phyloP scores from a whole-genome alignment of 768 basidiomycete species.

The Suillus weaverae region DNA sequence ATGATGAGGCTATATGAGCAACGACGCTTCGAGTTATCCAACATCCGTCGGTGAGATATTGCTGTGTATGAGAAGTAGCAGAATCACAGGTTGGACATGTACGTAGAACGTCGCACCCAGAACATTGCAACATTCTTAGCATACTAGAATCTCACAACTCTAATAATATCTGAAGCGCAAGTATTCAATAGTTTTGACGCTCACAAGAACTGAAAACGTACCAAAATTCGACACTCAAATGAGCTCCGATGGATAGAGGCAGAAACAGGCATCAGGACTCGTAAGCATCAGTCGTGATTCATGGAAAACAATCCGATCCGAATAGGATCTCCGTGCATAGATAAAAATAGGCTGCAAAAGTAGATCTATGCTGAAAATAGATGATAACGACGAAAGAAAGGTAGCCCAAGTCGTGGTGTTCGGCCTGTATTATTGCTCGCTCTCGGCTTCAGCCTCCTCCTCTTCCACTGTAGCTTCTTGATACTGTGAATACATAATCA shows the following conservation, averaged over 20 bases:
- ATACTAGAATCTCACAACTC: not conserved
- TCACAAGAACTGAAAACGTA: not conserved
- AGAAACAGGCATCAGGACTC: not conserved
- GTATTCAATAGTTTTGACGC: not conserved
- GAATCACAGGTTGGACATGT: not conserved
- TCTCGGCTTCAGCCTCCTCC: constrained; percentile 32
- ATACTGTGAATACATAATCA: constrained; percentile 40
- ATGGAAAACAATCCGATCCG: not conserved
- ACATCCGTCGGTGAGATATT: not conserved
- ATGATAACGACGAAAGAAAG: not conserved
- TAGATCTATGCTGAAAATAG: not conserved
- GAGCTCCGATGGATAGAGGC: not conserved
- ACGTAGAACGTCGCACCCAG: not conserved
- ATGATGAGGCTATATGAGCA: not conserved
- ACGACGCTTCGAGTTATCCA: not conserved
- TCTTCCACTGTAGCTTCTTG: constrained; percentile 59
- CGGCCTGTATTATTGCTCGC: constrained; percentile 29
- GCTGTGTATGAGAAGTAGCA: not conserved
- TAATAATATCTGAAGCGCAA: not conserved
- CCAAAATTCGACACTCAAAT: not conserved
- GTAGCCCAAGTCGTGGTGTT: not conserved
- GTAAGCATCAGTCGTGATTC: not conserved
- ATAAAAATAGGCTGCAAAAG: not conserved
- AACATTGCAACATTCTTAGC: not conserved
- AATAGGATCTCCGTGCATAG: not conserved